A percentile compares a stretch with the other conserved stretches of the same genome.
phyloP scores from a whole-genome alignment of 805 yeast species.

The Nakazawaea pomicola region DNA sequence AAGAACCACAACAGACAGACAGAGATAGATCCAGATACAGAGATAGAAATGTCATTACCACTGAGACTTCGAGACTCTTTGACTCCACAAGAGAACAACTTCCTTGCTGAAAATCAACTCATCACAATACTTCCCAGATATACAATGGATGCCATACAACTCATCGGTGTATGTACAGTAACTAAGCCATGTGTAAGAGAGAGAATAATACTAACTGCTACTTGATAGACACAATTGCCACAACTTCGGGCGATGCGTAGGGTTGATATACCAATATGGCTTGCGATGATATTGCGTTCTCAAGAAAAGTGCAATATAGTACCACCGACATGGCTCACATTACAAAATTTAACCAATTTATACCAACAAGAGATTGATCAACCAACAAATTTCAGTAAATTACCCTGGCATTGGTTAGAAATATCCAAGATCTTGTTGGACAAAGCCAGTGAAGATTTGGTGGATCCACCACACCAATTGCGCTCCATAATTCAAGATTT shows the following conservation, averaged over 20 bases:
- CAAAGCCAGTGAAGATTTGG: slow-evolving; percentile 71
- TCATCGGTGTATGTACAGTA: slow-evolving; percentile 56
- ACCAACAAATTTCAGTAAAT: slow-evolving; percentile 53
- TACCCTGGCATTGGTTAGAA: slow-evolving; percentile 92
- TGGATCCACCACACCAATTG: slow-evolving; percentile 66
- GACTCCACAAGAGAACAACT: slow-evolving; percentile 74
- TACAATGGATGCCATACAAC: slow-evolving; percentile 55
- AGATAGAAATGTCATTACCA: slow-evolving; percentile 66
- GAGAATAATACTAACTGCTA: neutral
- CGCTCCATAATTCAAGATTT: slow-evolving; percentile 75
- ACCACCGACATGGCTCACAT: slow-evolving; percentile 79
- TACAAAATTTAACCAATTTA: slow-evolving; percentile 44
- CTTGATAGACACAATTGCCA: slow-evolving; percentile 45
- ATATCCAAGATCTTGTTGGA: slow-evolving; percentile 63
- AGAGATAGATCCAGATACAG: neutral
- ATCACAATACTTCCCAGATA: slow-evolving; percentile 78
- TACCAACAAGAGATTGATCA: slow-evolving; percentile 63
- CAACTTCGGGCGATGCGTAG: slow-evolving; percentile 63
- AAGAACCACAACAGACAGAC: too few relatives aligned
- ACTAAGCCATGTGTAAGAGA: neutral
- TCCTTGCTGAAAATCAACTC: slow-evolving; percentile 75
- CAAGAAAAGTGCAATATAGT: slow-evolving; percentile 84
- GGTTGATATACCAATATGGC: slow-evolving; percentile 76
- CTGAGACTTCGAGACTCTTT: slow-evolving; percentile 47
- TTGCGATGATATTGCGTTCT: slow-evolving; percentile 74